A percentile compares a stretch with the other conserved stretches of the same genome.
These are phyloP conservation scores for Geranium rotundifolium DNA, from an alignment of 345 rosid genomes.

Conservation along the genomic window DNA sequence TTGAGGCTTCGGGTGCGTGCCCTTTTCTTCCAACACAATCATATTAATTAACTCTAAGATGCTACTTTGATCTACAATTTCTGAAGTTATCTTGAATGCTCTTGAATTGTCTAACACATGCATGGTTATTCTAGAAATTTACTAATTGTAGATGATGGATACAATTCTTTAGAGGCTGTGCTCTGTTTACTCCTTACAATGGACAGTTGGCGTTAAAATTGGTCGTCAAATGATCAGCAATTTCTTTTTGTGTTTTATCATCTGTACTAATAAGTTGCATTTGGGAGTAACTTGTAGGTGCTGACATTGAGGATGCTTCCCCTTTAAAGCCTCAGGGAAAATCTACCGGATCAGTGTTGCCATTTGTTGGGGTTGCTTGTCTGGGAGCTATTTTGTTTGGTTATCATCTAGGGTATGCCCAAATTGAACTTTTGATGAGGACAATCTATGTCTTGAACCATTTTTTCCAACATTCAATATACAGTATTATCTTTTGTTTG, in stretches of 20 bases:
- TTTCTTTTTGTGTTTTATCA: background rate
- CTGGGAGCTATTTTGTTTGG: constrained; percentile 94
- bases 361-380: constrained; percentile 89
- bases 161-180: too few species aligned
- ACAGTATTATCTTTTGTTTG: background rate
- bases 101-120: too few species aligned
- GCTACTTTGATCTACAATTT: background rate
- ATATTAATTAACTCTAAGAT: too few species aligned
- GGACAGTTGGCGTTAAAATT: too few species aligned
- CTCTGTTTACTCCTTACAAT: too few species aligned
- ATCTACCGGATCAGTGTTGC: constrained; percentile 70
- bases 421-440: background rate
- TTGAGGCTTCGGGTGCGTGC: constrained; percentile 62
- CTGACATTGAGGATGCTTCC: constrained; percentile 47
- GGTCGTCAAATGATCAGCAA: too few species aligned
- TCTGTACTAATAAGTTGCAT: background rate
- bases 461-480: background rate
- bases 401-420: constrained; percentile 83
- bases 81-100: too few species aligned
- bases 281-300: constrained; percentile 32
- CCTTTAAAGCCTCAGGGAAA: constrained; percentile 36
- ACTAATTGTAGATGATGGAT: too few species aligned
- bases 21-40: background rate
- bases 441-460: background rate
- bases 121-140: too few species aligned